phyloP scores from a whole-genome alignment of 2,329 filamentous ascomycete species.

The Aspergillus sp. region DNA sequence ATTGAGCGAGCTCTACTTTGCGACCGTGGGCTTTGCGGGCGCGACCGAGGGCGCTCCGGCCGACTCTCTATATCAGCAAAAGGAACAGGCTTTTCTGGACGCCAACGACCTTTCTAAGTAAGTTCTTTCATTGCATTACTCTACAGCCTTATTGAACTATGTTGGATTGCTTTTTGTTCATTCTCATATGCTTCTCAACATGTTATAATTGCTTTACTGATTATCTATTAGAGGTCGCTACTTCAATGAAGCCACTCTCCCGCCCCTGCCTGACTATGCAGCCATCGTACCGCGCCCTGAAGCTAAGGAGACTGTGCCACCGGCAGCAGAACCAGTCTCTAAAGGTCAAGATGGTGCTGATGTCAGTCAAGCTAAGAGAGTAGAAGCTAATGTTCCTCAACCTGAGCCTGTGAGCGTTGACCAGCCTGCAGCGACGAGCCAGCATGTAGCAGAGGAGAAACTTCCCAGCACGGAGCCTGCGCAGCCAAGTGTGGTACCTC shows the following conservation, averaged over 20 bases:
- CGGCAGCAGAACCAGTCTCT: conserved; percentile 34
- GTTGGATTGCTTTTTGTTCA: background rate
- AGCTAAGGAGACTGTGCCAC: conserved; percentile 17
- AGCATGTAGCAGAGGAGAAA: conserved; percentile 6
- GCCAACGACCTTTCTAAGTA: conserved; percentile 56
- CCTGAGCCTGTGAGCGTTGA: conserved; percentile 4
- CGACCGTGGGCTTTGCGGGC: conserved; percentile 56
- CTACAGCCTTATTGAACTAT: background rate
- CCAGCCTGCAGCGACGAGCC: background rate
- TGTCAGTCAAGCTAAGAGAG: conserved; percentile 10
- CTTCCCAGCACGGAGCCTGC: conserved; percentile 6
- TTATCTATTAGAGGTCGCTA: conserved; percentile 45
- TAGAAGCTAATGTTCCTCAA: conserved; percentile 11
- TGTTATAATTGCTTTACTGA: conserved; percentile 16
- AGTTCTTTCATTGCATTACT: conserved; percentile 23
- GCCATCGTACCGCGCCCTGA: conserved; percentile 25
- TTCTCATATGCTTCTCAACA: background rate
- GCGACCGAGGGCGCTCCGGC: conserved; percentile 52
- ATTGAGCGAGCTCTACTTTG: conserved; percentile 81
- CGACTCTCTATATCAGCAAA: conserved; percentile 47
- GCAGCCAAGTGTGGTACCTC: conserved; percentile 4
- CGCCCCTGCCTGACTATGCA: conserved; percentile 31
- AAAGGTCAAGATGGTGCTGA: conserved; percentile 20
- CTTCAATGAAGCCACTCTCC: conserved; percentile 54
- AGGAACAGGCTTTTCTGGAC: conserved; percentile 52